Conservation (phyloP, 2,329 filamentous ascomycete genomes). For the Ophiosphaerella herpotricha region DNA sequence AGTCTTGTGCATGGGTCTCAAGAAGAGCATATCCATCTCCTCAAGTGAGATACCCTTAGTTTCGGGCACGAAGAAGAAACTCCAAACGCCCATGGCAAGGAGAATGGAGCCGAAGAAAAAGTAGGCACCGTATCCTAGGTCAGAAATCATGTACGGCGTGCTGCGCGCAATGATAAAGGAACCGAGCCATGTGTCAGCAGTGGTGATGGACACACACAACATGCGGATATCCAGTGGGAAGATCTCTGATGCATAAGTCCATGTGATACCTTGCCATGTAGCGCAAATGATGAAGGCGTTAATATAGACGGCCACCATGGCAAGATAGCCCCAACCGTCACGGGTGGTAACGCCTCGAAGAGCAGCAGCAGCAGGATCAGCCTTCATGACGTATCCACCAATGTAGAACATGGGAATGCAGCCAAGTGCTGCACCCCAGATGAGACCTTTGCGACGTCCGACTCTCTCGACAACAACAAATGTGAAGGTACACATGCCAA, state of each 20-base stretch:
- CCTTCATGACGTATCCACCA: conserved; percentile 59
- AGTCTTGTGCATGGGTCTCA: conserved; percentile 32
- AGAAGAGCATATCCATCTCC: conserved; percentile 40
- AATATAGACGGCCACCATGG: conserved; percentile 61
- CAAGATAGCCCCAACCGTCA: conserved; percentile 56
- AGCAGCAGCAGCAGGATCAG: conserved; percentile 54
- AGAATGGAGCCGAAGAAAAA: conserved; percentile 45
- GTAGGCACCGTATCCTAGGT: conserved; percentile 46
- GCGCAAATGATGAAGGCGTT: conserved; percentile 59
- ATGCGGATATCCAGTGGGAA: conserved; percentile 51
- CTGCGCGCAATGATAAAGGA: conserved; percentile 48
- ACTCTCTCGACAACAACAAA: conserved; percentile 48
- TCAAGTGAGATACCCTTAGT: conserved; percentile 39
- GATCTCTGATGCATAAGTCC: conserved; percentile 56
- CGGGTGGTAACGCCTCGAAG: conserved; percentile 48
- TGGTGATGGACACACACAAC: conserved; percentile 47
- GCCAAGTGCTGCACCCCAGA: conserved; percentile 56
- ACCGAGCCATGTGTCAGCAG: conserved; percentile 47
- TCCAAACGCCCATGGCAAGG: conserved; percentile 36
- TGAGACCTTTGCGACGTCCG: conserved; percentile 49
- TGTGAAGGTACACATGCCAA: conserved; percentile 48
- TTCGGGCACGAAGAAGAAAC: conserved; percentile 40
- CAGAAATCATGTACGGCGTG: conserved; percentile 46
- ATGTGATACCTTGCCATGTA: conserved; percentile 50
- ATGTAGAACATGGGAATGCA: conserved; percentile 58